These are phyloP conservation scores for Pseudogymnoascus sp. DNA, from an alignment of 2,329 filamentous ascomycete species.

Conservation along the genomic window DNA sequence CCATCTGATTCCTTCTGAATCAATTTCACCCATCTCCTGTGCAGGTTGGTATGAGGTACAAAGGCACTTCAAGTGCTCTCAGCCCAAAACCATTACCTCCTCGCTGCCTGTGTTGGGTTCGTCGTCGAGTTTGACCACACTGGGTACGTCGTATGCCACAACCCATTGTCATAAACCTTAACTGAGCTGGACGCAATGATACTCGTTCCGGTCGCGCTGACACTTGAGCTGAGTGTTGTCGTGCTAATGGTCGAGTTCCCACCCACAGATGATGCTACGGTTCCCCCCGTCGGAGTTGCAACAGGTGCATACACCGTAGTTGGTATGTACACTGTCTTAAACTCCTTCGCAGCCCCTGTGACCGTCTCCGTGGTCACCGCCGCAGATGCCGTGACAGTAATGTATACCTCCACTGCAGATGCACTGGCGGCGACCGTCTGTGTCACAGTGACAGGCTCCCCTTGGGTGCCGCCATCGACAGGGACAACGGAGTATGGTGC, in stretches of 20 bases:
- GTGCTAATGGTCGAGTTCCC: not conserved
- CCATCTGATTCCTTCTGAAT: not conserved
- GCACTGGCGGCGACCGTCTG: slow-evolving; percentile 21
- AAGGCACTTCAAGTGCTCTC: not conserved
- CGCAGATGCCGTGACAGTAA: slow-evolving; percentile 21
- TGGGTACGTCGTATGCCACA: slow-evolving; percentile 26
- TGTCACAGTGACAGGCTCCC: slow-evolving; percentile 15
- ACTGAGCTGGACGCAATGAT: not conserved
- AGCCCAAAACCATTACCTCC: not conserved
- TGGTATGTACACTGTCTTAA: not conserved
- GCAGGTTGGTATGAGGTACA: not conserved
- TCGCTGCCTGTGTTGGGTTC: not conserved
- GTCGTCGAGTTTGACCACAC: slow-evolving; percentile 10
- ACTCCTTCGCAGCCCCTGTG: slow-evolving; percentile 19
- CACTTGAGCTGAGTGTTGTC: not conserved
- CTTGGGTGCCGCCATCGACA: slow-evolving; percentile 26
- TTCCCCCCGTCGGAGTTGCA: not conserved
- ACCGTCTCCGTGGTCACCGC: slow-evolving; percentile 14
- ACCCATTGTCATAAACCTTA: slow-evolving; percentile 22
- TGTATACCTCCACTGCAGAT: slow-evolving; percentile 19
- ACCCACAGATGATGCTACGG: not conserved
- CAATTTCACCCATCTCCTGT: not conserved
- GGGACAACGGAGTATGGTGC: slow-evolving; percentile 29
- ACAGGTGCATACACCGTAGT: not conserved
- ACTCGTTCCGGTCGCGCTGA: not conserved